These are phyloP conservation scores for Phaeolepiota aurea DNA, from an alignment of 768 basidiomycete genomes.

Conservation along the genomic window DNA sequence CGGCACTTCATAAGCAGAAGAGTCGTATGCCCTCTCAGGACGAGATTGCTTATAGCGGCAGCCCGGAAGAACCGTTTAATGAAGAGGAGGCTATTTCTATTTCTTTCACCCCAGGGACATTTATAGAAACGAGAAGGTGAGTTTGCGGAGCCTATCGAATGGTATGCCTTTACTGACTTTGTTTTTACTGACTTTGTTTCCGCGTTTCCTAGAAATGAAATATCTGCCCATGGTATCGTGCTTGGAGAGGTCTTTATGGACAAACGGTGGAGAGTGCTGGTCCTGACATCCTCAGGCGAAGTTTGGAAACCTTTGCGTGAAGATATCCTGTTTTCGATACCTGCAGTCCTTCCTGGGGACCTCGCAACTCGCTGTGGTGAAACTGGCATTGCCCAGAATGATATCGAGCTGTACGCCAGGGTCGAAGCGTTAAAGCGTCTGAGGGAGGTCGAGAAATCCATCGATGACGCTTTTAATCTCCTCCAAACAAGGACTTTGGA, in stretches of 20 bases:
- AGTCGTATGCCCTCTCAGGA: neutral
- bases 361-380: slow-evolving; percentile 42
- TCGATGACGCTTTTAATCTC: slow-evolving; percentile 27
- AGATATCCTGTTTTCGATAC: slow-evolving; percentile 59
- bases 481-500: slow-evolving; percentile 20
- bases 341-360: slow-evolving; percentile 39
- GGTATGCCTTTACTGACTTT: too few species aligned
- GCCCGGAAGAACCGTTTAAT: neutral
- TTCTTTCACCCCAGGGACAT: slow-evolving; percentile 31
- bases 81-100: neutral
- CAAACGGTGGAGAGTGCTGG: slow-evolving; percentile 10
- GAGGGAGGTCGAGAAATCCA: slow-evolving; percentile 37
- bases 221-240: slow-evolving; percentile 22
- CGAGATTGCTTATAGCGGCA: slow-evolving; percentile 2
- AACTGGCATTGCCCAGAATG: slow-evolving; percentile 15
- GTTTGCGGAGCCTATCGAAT: too few species aligned
- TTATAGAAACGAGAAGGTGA: slow-evolving; percentile 46
- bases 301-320: slow-evolving; percentile 34
- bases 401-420: slow-evolving; percentile 45
- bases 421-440: slow-evolving; percentile 56
- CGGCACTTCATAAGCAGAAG: neutral
- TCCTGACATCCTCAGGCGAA: slow-evolving; percentile 42
- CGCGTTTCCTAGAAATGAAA: slow-evolving; percentile 23
- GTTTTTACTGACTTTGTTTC: too few species aligned
- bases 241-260: slow-evolving; percentile 18